Percentiles rank a stretch among this genome's conserved stretches.
Conservation (phyloP, 192 early-diverging fungal genomes). For the Entrophospora sp. region DNA sequence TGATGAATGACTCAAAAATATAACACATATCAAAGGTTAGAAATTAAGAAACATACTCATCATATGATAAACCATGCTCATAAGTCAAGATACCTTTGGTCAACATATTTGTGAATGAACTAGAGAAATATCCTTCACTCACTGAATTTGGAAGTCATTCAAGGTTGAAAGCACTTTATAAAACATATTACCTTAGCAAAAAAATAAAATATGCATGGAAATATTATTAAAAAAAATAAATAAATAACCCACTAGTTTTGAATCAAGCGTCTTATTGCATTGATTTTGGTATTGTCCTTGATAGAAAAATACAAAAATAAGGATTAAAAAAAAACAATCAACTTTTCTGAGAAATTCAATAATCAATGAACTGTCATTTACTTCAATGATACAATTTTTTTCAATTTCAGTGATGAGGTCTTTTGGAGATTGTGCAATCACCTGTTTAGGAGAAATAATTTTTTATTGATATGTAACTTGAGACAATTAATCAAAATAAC, state of each 20-base stretch:
- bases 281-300: too few relatives aligned
- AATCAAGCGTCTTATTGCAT: background rate
- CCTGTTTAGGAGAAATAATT: too few relatives aligned
- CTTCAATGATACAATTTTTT: slow-evolving; percentile 8
- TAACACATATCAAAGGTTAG: slow-evolving; percentile 6
- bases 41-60: slow-evolving; percentile 6
- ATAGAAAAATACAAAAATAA: too few relatives aligned
- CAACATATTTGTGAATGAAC: background rate
- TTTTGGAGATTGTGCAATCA: too few relatives aligned
- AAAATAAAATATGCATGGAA: background rate
- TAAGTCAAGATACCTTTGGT: slow-evolving; percentile 13
- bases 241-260: slow-evolving; percentile 10
- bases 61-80: background rate
- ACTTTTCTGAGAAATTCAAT: background rate
- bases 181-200: background rate
- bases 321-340: slow-evolving; percentile 1
- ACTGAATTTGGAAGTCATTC: background rate
- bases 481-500: slow-evolving; percentile 5
- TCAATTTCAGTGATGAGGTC: slow-evolving; percentile 11
- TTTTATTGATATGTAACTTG: background rate
- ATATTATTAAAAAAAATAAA: too few relatives aligned
- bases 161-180: slow-evolving; percentile 1
- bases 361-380: background rate
- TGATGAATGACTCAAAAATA: background rate
- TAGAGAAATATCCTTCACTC: background rate